Evolutionary conservation across 495 filamentous ascomycete genomes (phyloP).

Genomic region (Staphylotrichum tortipilum): DNA sequence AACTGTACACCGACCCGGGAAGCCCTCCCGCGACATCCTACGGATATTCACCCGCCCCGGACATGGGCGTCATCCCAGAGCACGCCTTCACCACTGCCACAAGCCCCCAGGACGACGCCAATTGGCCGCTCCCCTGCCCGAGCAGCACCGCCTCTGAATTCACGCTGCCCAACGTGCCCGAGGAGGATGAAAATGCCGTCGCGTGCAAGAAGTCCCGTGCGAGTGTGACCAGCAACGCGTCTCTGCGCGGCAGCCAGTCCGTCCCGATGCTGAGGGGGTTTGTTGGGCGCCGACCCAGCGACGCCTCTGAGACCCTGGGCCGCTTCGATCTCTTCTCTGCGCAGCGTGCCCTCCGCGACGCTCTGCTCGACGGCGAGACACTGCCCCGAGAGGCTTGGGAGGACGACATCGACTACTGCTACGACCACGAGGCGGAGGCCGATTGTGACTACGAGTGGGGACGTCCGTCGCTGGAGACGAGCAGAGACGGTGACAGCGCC

Average conservation of each 20-base stretch:
- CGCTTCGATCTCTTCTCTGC: constrained; percentile 29
- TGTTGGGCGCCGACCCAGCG: constrained; percentile 32
- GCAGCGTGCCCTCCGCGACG: constrained; percentile 23
- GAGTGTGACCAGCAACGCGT: constrained; percentile 36
- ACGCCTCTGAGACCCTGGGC: constrained; percentile 38
- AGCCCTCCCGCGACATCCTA: constrained; percentile 24
- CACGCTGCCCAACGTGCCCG: constrained; percentile 59
- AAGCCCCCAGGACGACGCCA: constrained; percentile 41
- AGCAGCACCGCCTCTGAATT: constrained; percentile 33
- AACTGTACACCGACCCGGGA: constrained; percentile 17
- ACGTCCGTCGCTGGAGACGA: constrained; percentile 40
- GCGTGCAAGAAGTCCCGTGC: constrained; percentile 23
- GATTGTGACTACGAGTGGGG: constrained; percentile 88
- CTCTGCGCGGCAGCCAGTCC: constrained; percentile 39
- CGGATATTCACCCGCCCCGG: constrained; percentile 17
- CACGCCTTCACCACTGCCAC: constrained; percentile 27
- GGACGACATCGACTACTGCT: constrained; percentile 90
- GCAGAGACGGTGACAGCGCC: constrained; percentile 23
- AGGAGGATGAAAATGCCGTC: constrained; percentile 55
- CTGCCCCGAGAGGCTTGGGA: constrained; percentile 61
- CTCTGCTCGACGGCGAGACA: constrained; percentile 34
- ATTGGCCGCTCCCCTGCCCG: constrained; percentile 39
- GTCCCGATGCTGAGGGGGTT: constrained; percentile 38
- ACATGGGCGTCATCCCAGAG: constrained; percentile 26
- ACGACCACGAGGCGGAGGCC: constrained; percentile 82